These are phyloP conservation scores for Rhizoclosmatium sp. DNA, from an alignment of 192 early-diverging fungal species.

Conservation along the genomic window DNA sequence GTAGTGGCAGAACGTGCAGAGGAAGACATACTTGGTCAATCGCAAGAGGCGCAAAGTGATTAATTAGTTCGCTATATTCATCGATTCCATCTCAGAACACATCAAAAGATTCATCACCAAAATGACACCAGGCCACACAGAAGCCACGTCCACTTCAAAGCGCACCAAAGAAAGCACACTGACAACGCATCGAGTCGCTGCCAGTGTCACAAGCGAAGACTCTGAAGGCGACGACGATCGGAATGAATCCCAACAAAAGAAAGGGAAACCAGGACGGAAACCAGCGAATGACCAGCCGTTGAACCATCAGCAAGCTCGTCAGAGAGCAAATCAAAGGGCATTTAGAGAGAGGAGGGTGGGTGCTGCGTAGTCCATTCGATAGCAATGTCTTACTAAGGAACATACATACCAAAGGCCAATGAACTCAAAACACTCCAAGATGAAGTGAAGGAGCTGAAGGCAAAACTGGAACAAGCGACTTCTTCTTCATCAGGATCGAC, in stretches of 20 bases:
- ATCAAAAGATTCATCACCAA: background rate
- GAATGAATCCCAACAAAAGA: background rate
- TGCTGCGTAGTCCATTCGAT: background rate
- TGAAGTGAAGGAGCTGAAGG: background rate
- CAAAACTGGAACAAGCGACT: background rate
- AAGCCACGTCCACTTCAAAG: background rate
- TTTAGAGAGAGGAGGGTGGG: conserved; percentile 54
- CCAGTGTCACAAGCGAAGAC: too few species aligned
- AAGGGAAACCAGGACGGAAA: conserved; percentile 43
- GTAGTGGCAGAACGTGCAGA: background rate
- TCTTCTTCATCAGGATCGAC: background rate
- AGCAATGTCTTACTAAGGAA: background rate
- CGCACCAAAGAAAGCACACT: too few species aligned
- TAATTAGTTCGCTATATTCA: background rate
- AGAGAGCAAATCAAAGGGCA: conserved; percentile 54
- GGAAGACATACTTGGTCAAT: background rate
- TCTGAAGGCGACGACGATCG: too few species aligned
- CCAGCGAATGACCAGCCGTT: conserved; percentile 40
- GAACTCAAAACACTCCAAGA: conserved; percentile 7
- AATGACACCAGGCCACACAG: background rate
- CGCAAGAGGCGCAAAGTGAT: background rate
- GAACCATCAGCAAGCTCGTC: conserved; percentile 55
- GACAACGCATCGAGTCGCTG: too few species aligned
- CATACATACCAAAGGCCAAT: background rate
- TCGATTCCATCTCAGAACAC: background rate